phyloP scores from a whole-genome alignment of 2,329 filamentous ascomycete genomes.

The Aspergillus awamori region DNA sequence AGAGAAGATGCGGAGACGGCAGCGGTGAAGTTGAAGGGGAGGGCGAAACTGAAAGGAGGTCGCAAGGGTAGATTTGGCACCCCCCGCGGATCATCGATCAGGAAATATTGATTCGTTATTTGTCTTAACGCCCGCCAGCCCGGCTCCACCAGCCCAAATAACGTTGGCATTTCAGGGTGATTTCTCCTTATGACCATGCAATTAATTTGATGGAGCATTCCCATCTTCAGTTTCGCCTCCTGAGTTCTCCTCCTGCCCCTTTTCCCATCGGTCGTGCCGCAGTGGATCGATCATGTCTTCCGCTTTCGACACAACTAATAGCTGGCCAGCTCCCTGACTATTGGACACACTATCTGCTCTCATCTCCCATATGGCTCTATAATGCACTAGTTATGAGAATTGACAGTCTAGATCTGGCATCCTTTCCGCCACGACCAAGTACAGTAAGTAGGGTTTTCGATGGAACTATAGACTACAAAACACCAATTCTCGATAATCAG shows the following conservation, averaged over 20 bases:
- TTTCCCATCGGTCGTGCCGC: conserved; percentile 4
- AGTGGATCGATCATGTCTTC: not conserved
- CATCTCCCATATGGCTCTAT: not conserved
- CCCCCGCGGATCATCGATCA: conserved; percentile 26
- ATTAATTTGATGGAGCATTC: conserved; percentile 6
- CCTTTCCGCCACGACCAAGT: not conserved
- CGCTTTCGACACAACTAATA: not conserved
- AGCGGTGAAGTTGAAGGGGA: conserved; percentile 22
- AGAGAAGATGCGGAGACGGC: conserved; percentile 25
- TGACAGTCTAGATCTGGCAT: conserved; percentile 1
- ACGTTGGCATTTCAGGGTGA: conserved; percentile 8
- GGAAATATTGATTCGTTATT: conserved; percentile 8
- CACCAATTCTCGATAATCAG: not conserved
- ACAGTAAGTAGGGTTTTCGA: no score
- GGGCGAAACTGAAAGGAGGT: conserved; percentile 13
- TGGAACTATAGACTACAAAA: no score
- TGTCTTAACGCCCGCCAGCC: conserved; percentile 10
- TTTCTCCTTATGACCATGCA: not conserved
- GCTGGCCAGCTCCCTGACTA: conserved; percentile 1
- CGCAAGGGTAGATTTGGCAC: conserved; percentile 12
- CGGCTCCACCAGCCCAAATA: conserved; percentile 13
- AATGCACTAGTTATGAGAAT: not conserved
- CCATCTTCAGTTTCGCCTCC: conserved; percentile 5
- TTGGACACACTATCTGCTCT: conserved; percentile 5
- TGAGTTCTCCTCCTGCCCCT: conserved; percentile 15